phyloP scores from a whole-genome alignment of 768 basidiomycete genomes.

The Tephrocybe sp. region DNA sequence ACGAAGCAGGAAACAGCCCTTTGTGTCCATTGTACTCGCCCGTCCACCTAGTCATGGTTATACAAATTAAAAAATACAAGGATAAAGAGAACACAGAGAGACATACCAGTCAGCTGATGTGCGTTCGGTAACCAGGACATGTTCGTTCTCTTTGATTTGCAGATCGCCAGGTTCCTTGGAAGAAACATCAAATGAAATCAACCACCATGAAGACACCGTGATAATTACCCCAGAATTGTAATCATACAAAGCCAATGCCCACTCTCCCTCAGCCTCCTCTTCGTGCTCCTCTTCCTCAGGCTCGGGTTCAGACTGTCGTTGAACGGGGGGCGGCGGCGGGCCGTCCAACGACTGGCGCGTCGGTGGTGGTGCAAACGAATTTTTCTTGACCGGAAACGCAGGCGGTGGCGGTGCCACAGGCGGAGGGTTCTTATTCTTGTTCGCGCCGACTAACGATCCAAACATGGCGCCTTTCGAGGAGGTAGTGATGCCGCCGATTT shows the following conservation, averaged over 20 bases:
- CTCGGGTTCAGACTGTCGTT: slow-evolving; percentile 31
- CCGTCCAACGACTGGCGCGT: slow-evolving; percentile 13
- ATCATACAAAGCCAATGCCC: slow-evolving; percentile 78
- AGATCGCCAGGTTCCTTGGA: slow-evolving; percentile 72
- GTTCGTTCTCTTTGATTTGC: slow-evolving; percentile 49
- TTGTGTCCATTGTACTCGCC: slow-evolving; percentile 56
- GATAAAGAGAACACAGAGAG: slow-evolving; percentile 1
- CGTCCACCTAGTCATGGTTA: slow-evolving; percentile 52
- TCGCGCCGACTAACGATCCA: slow-evolving; percentile 42
- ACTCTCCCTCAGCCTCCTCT: slow-evolving; percentile 51
- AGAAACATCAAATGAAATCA: neutral
- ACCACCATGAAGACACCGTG: neutral
- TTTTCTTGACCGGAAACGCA: slow-evolving; percentile 40
- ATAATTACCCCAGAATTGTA: slow-evolving; percentile 56
- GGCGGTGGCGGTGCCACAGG: slow-evolving; percentile 30
- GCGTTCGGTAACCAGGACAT: slow-evolving; percentile 60
- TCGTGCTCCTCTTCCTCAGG: slow-evolving; percentile 27
- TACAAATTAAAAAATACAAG: neutral
- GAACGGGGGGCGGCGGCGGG: slow-evolving; percentile 27
- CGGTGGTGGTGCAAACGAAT: slow-evolving; percentile 22
- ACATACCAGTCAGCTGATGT: slow-evolving; percentile 74
- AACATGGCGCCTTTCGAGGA: slow-evolving; percentile 46
- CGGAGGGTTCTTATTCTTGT: slow-evolving; percentile 34
- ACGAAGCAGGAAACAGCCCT: slow-evolving; percentile 67
- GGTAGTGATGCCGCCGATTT: slow-evolving; percentile 59